Evolutionary conservation across 2,329 filamentous ascomycete genomes (phyloP), one percentile per base, ranked within the genome.

Genomic region (Fusarium denticulatum): DNA sequence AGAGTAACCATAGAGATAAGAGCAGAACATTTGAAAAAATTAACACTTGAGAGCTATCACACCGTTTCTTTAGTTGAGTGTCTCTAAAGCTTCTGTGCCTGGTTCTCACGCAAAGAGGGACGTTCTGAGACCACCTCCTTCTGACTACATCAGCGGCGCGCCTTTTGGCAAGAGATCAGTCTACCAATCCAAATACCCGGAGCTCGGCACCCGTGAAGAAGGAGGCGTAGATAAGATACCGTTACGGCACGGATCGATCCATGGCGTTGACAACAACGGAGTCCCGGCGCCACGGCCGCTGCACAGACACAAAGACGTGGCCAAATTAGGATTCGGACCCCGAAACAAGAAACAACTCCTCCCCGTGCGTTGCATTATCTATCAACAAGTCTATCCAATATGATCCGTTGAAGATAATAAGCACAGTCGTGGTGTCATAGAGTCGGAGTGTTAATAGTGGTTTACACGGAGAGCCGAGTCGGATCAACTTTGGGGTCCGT

Each of bases 181-280:
- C 18, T 7, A 42, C 3, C 14, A 8, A 26, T 0, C 11, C 2
- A 2, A 22, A 1, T 12, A 0, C 6, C 9, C 52, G 60, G 60
- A 10, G 8, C 34, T 59, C 52, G 60, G 52, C 10, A 46, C 6
- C 60, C 52, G 52, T 39, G 32, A 46, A 40, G 16, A 30, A 26
- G 8, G 7, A n/a, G 14, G 7, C 15, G 30, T 13, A 15, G 45
- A 32, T 26, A 39, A 24, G 26, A 36, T 59, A 20, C 26, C 12
- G 24, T 8, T 9, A n/a, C 32, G 42, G 56, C 12, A 49, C 43
- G 26, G 20, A 15, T 46, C 56, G 32, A 32, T 24, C 24, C 20
- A 30, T 39, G 24, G 56, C 26, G 32, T 37, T 22, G 56, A 39
- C 43, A 39, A 10, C 22, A 37, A 37, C 16, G 22, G 15, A 50